These are phyloP conservation scores for Irpex sp. DNA, from an alignment of 1,284 basidiomycete genomes.

Conservation along the genomic window DNA sequence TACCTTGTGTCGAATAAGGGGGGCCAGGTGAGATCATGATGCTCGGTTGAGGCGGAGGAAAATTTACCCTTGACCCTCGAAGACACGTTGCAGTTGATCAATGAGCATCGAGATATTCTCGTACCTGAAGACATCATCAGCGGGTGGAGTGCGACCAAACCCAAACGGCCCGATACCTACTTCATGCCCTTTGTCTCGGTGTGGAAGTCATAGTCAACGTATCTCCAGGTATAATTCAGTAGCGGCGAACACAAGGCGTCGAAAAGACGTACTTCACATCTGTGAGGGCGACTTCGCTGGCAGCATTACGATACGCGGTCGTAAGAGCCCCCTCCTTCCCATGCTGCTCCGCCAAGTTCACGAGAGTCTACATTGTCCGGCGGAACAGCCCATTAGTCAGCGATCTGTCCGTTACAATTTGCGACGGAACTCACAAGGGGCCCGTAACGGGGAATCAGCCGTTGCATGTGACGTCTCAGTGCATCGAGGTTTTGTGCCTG, in stretches of 20 bases:
- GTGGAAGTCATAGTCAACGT: slow-evolving; percentile 88
- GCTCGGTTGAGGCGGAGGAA: background rate
- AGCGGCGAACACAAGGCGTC: background rate
- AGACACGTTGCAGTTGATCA: slow-evolving; percentile 63
- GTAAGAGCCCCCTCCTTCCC: slow-evolving; percentile 88
- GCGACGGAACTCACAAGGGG: slow-evolving; percentile 51
- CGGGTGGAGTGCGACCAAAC: background rate
- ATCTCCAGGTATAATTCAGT: slow-evolving; percentile 27
- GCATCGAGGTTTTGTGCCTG: slow-evolving; percentile 70
- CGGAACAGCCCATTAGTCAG: background rate
- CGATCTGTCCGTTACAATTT: background rate
- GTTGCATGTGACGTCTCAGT: slow-evolving; percentile 74
- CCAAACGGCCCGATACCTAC: slow-evolving; percentile 38
- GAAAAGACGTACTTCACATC: slow-evolving; percentile 56
- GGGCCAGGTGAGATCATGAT: slow-evolving; percentile 1
- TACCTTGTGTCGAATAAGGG: slow-evolving; percentile 45
- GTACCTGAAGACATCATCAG: slow-evolving; percentile 44
- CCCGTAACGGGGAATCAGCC: slow-evolving; percentile 70
- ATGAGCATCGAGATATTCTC: slow-evolving; percentile 88
- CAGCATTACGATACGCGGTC: slow-evolving; percentile 71
- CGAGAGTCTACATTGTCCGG: slow-evolving; percentile 52
- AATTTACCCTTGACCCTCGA: slow-evolving; percentile 71
- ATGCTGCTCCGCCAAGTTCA: slow-evolving; percentile 89
- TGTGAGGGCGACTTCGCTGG: slow-evolving; percentile 54
- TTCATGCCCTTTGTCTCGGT: slow-evolving; percentile 89